phyloP scores from a whole-genome alignment of 2,329 filamentous ascomycete species.

The Plenodomus tracheiphilus region DNA sequence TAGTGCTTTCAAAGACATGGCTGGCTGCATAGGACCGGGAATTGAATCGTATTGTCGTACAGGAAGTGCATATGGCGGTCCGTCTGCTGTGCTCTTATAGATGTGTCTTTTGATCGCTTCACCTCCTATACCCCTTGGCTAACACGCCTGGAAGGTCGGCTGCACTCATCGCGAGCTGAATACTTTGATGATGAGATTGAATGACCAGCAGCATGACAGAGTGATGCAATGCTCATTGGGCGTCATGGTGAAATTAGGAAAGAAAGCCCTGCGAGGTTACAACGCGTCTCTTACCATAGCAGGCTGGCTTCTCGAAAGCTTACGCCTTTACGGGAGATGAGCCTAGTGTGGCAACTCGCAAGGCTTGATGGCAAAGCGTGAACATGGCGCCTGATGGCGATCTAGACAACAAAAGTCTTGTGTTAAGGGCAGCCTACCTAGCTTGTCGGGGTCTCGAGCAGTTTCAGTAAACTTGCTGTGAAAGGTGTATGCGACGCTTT shows the following conservation, averaged over 20 bases:
- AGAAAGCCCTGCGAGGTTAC: slow-evolving; percentile 24
- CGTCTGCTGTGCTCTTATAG: slow-evolving; percentile 15
- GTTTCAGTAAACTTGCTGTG: slow-evolving; percentile 7
- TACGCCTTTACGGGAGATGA: slow-evolving; percentile 22
- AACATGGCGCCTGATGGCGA: slow-evolving; percentile 26
- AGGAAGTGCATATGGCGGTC: background rate
- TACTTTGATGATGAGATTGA: slow-evolving; percentile 4
- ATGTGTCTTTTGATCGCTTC: background rate
- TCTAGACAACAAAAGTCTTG: slow-evolving; percentile 12
- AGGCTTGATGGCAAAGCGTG: slow-evolving; percentile 19
- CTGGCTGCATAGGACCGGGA: slow-evolving; percentile 2
- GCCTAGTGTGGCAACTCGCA: slow-evolving; percentile 31
- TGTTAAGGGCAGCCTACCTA: slow-evolving; percentile 15
- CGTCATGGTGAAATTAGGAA: slow-evolving; percentile 13
- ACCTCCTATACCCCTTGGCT: slow-evolving; percentile 4
- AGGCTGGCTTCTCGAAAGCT: slow-evolving; percentile 8
- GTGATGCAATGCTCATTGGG: slow-evolving; percentile 18
- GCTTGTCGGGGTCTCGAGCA: slow-evolving; percentile 5
- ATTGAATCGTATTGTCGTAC: slow-evolving; percentile 10
- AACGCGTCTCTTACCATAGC: slow-evolving; percentile 13
- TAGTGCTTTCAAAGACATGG: slow-evolving; percentile 20
- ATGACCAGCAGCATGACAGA: slow-evolving; percentile 15
- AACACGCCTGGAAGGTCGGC: slow-evolving; percentile 6
- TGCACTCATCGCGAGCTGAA: slow-evolving; percentile 6
- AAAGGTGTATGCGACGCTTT: slow-evolving; percentile 2